phyloP scores from a whole-genome alignment of 2,329 filamentous ascomycete genomes.

The Nigrospora sphaerica region DNA sequence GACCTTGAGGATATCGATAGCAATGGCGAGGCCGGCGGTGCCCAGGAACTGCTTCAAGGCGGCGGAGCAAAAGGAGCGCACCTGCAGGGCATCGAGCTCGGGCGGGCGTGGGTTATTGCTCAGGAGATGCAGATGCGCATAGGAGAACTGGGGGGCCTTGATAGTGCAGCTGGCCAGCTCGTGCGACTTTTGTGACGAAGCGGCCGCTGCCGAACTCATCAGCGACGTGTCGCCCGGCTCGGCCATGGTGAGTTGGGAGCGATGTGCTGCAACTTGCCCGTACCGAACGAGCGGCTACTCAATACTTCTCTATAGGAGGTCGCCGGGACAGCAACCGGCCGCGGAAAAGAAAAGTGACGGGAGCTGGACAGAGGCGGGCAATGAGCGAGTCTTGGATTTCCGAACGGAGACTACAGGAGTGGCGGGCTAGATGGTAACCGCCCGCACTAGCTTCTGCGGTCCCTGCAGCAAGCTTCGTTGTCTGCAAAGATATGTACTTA shows the following conservation, averaged over 20 bases:
- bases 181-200: conserved; percentile 26
- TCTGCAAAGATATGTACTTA: too few relatives aligned
- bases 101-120: conserved; percentile 12
- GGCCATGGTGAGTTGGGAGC: not conserved
- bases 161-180: conserved; percentile 46
- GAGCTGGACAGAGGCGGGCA: too few relatives aligned
- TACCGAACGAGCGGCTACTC: too few relatives aligned
- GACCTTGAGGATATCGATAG: conserved; percentile 63
- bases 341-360: too few relatives aligned
- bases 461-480: too few relatives aligned
- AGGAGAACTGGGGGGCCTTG: conserved; percentile 45
- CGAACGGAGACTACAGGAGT: too few relatives aligned
- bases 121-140: conserved; percentile 46
- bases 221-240: not conserved
- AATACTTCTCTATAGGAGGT: too few relatives aligned
- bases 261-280: too few relatives aligned
- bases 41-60: conserved; percentile 66
- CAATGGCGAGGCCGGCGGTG: conserved; percentile 56
- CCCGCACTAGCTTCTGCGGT: too few relatives aligned
- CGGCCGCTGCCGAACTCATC: not conserved
- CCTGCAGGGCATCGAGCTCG: conserved; percentile 53
- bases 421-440: too few relatives aligned
- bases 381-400: too few relatives aligned
- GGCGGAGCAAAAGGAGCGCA: conserved; percentile 53
- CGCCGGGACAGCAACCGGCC: too few relatives aligned